Base-by-base conservation (phyloP, 2,329 filamentous ascomycete species). In the Fusarium sp. region DNA sequence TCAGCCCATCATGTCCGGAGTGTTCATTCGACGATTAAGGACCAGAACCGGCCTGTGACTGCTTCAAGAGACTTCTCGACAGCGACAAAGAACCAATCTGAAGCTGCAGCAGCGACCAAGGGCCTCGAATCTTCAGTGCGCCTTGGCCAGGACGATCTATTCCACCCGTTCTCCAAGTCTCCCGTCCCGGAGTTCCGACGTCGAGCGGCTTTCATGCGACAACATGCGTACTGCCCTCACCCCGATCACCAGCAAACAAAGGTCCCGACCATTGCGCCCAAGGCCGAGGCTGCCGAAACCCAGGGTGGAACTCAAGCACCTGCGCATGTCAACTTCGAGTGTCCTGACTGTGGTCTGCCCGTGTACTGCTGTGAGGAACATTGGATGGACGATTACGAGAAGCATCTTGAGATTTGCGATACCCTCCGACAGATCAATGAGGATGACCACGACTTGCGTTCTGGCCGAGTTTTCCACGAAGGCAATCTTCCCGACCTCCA, bases 311-410 rank as follows among this genome's bases (percentile, higher is more conserved):
- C 81, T 40, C 81, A 90, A 66, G 87, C 94, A 10, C 92, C 95
- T 0, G 90, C 91, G 15, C 94, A 97, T 80, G 94, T 98, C 55
- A 87, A 92, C 73, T 98, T 97, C 77, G 96, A 98, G 80, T 99
- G 96, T 76, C 95, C 96, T 1, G 95, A 99, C 80, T 99, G 96
- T 75, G 96, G 96, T 13, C 89, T 98, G 43, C 95, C 97, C 0
- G 91, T 97, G 7, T 97, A 96, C 78, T 99, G 96, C 83, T 95
- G 90, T 73, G 93, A 98, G 81, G 92, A 94, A 73, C 96, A 99
- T 79, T 98, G 95, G 93, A 94, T 93, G 78, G 94, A 97, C 74
- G 94, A 98, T 80, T 99, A 97, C 77, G 95, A 98, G 81, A 88
- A 91, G 16, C 96, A 99, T 80, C 81, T 99, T 65, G 89, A 98